phyloP scores from a whole-genome alignment of 208 protist genomes.

The Trypanosoma melophagium region DNA sequence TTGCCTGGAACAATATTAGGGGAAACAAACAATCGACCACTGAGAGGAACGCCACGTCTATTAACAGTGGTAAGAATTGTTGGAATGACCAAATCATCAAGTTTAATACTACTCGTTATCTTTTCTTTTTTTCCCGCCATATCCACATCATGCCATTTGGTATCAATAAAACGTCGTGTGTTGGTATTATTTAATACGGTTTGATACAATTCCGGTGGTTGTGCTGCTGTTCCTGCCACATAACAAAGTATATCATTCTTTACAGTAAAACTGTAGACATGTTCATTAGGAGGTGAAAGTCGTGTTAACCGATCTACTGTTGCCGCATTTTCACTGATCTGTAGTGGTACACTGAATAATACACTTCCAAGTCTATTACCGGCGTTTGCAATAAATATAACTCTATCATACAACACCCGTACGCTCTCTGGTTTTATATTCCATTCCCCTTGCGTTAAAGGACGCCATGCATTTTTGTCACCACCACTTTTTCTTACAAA shows the following conservation, averaged over 20 bases:
- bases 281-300: slow-evolving; percentile 44
- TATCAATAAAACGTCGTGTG: background rate
- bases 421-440: slow-evolving; percentile 51
- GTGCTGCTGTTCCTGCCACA: slow-evolving; percentile 42
- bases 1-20: slow-evolving; percentile 22
- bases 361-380: slow-evolving; percentile 43
- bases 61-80: slow-evolving; percentile 58
- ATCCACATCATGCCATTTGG: background rate
- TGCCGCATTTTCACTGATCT: background rate
- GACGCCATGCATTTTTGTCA: slow-evolving; percentile 39
- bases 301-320: slow-evolving; percentile 32
- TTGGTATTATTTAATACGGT: slow-evolving; percentile 16
- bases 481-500: slow-evolving; percentile 34
- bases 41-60: slow-evolving; percentile 68
- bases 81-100: slow-evolving; percentile 39
- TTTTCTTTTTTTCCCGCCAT: background rate
- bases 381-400: slow-evolving; percentile 72
- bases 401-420: slow-evolving; percentile 27
- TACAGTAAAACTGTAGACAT: slow-evolving; percentile 55
- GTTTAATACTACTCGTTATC: background rate
- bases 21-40: slow-evolving; percentile 63
- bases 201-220: slow-evolving; percentile 49
- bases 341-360: slow-evolving; percentile 53
- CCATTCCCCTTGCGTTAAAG: slow-evolving; percentile 69
- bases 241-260: slow-evolving; percentile 47